Conservation (phyloP, 23 red algal genomes). For the Gracilaria vermiculophylla region DNA sequence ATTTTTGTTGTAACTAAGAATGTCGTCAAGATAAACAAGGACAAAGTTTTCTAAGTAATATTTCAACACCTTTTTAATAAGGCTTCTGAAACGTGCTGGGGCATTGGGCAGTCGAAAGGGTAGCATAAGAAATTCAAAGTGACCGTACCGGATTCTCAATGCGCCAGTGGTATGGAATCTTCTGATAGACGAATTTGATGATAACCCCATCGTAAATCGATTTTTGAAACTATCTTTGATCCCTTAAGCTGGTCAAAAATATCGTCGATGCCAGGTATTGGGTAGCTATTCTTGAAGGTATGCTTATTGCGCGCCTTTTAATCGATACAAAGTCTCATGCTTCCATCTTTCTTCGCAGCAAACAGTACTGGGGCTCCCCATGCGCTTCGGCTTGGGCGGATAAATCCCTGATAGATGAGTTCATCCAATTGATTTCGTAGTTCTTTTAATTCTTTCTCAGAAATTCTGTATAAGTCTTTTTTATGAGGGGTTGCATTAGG, state of each 20-base stretch:
- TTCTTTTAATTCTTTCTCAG: slow-evolving; percentile 18
- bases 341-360: slow-evolving; percentile 20
- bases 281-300: no score
- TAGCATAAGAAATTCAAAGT: slow-evolving; percentile 10
- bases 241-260: no score
- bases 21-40: no score
- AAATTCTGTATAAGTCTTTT: background rate
- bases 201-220: no score
- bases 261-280: no score
- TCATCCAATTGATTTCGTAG: slow-evolving; percentile 8
- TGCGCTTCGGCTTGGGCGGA: slow-evolving; percentile 6
- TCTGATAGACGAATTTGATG: no score
- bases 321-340: background rate
- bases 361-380: slow-evolving; percentile 25
- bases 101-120: slow-evolving; percentile 35
- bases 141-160: slow-evolving; percentile 5
- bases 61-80: no score
- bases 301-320: background rate
- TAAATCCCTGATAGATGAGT: background rate
- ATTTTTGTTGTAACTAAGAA: no score
- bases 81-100: slow-evolving; percentile 26
- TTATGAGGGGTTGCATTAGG: background rate
- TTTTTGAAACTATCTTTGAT: background rate
- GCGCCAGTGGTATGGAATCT: slow-evolving; percentile 11
- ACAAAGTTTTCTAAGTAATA: no score